These are phyloP conservation scores for Debaryomyces subglobosus DNA, from an alignment of 1,139 yeast species.

Conservation along the genomic window DNA sequence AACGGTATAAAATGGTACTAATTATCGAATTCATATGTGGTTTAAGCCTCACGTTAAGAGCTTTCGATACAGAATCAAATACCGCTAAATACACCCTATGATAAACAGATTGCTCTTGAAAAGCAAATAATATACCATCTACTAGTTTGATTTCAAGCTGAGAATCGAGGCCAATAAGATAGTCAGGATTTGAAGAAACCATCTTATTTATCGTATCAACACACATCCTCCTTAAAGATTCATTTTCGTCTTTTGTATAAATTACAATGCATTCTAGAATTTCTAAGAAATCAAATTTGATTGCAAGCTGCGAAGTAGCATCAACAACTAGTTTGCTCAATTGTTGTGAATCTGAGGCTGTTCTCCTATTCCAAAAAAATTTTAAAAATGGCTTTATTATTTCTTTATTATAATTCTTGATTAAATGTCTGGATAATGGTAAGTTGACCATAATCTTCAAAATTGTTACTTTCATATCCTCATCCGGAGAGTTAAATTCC, in stretches of 20 bases:
- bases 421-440: slow-evolving; percentile 35
- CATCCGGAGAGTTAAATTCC: slow-evolving; percentile 83
- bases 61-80: slow-evolving; percentile 65
- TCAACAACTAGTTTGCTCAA: slow-evolving; percentile 66
- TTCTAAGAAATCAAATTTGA: slow-evolving; percentile 65
- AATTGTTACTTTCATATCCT: slow-evolving; percentile 82
- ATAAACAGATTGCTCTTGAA: slow-evolving; percentile 71
- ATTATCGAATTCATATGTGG: slow-evolving; percentile 79
- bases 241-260: slow-evolving; percentile 80
- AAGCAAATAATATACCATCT: slow-evolving; percentile 83
- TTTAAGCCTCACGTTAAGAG: slow-evolving; percentile 68
- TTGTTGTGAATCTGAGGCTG: slow-evolving; percentile 55
- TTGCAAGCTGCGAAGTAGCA: slow-evolving; percentile 70
- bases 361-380: slow-evolving; percentile 77
- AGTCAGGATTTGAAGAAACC: slow-evolving; percentile 29
- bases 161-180: slow-evolving; percentile 40
- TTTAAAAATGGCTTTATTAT: slow-evolving; percentile 67
- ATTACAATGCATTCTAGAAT: slow-evolving; percentile 60
- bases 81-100: slow-evolving; percentile 62
- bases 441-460: slow-evolving; percentile 41
- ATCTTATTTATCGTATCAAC: slow-evolving; percentile 60
- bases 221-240: slow-evolving; percentile 77
- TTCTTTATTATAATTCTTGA: slow-evolving; percentile 37
- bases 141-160: slow-evolving; percentile 65
- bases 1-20: slow-evolving; percentile 70